Base-by-base conservation (phyloP, 306 rosid species). In the Myrica gale region DNA sequence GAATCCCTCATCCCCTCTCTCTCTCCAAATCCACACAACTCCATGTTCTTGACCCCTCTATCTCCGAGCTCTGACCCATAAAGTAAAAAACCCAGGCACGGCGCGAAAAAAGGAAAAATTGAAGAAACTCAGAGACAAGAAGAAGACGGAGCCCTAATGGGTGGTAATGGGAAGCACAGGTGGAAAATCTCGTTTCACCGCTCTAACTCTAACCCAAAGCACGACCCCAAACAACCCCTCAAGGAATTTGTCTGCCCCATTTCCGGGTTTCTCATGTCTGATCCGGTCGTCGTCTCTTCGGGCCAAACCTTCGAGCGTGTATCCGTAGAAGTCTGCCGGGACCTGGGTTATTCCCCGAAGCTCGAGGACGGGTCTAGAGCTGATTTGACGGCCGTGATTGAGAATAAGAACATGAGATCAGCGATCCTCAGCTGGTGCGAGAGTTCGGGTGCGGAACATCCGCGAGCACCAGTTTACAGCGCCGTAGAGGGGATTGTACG, bases 281-380 rank as follows among this genome's bases (percentile, higher is more conserved):
- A 96, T 90, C 99, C 98, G 2, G 98, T 96, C 6, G 89, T 96
- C 16, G 93, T 92, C 19, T 26, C 96, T 42, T 90, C 99, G 6
- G 98, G 98, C 7, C 98, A 96, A 62, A 92, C 99, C 23, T 96
- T 89, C 76, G 99, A 96, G 69, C 92, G 99, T 9, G 50, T 87
- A 63, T 71, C 88, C 41, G 91, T 87, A 10, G 90, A 86, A 48
- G 87, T 86, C 7, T 96, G 96, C 77, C 74, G 58, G 5, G 89
- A 90, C 10, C 63, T 92, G 9, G 76, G 80, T 5, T 90, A 84
- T 77, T 53, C 84, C 0, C 96, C 97, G 0, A 68, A 6, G 13
- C 82, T 90, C 0, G 82, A 85, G 39, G 96, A 90, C 69, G 97
- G 93, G 0, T 71, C 99, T 16, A 82, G 82, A 8, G 90, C 97